phyloP scores from a whole-genome alignment of 495 filamentous ascomycete genomes.

The Penicillium nucicola region DNA sequence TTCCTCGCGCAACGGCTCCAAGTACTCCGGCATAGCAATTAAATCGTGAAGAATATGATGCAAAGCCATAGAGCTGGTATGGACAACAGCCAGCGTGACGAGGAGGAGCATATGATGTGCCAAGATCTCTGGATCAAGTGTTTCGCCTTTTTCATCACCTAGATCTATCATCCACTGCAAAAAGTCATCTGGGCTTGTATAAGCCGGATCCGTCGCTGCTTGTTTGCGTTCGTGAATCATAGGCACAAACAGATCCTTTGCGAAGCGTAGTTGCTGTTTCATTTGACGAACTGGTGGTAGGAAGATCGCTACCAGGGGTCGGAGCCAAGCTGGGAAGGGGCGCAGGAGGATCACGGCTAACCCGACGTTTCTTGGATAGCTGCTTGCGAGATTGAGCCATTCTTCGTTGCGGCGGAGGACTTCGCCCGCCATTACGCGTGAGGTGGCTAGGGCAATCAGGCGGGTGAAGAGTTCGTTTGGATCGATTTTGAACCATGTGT shows the following conservation, averaged over 20 bases:
- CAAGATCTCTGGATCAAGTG: conserved; percentile 20
- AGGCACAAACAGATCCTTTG: conserved; percentile 29
- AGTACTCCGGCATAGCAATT: conserved; percentile 25
- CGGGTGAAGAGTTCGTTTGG: conserved; percentile 26
- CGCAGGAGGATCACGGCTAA: conserved; percentile 27
- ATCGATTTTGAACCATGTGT: conserved; percentile 20
- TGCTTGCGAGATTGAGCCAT: conserved; percentile 52
- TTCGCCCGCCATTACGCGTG: conserved; percentile 54
- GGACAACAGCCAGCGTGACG: conserved; percentile 29
- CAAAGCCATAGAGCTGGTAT: conserved; percentile 32
- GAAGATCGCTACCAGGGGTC: conserved; percentile 28
- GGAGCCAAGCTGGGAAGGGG: conserved; percentile 33
- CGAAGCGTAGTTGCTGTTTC: conserved; percentile 16
- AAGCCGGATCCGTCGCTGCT: conserved; percentile 12
- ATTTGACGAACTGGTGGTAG: conserved; percentile 28
- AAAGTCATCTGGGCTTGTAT: conserved; percentile 35
- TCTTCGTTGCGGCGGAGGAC: conserved; percentile 49
- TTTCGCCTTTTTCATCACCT: conserved; percentile 17
- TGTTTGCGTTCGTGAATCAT: conserved; percentile 25
- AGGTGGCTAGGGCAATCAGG: conserved; percentile 54
- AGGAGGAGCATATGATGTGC: conserved; percentile 27
- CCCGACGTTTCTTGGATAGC: conserved; percentile 52
- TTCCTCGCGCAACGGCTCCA: conserved; percentile 30
- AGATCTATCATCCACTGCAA: conserved; percentile 41
- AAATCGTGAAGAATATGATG: conserved; percentile 36